Evolutionary conservation across 2,329 filamentous ascomycete genomes (phyloP).

Genomic region (Aspergillus carbonarius): DNA sequence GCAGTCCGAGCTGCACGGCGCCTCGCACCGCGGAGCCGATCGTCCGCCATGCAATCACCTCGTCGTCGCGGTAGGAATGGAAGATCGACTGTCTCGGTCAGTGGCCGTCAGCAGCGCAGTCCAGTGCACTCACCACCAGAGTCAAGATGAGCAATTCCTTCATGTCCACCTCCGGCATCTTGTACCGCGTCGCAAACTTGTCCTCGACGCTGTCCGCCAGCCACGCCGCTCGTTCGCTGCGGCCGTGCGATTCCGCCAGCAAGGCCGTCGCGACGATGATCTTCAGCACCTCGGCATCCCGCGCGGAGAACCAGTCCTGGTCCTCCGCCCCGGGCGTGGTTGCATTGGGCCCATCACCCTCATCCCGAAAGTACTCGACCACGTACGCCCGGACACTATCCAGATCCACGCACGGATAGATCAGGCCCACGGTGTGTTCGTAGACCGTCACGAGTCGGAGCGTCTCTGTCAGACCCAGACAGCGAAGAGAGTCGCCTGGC

Average conservation of each 20-base stretch:
- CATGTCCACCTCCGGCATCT: slow-evolving; percentile 40
- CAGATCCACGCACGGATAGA: slow-evolving; percentile 82
- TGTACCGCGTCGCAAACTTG: slow-evolving; percentile 33
- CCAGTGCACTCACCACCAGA: slow-evolving; percentile 23
- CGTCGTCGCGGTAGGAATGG: slow-evolving; percentile 49
- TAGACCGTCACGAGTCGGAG: slow-evolving; percentile 73
- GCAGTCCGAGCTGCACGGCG: slow-evolving; percentile 51
- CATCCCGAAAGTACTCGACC: slow-evolving; percentile 24
- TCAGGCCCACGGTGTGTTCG: slow-evolving; percentile 82
- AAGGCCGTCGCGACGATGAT: slow-evolving; percentile 75
- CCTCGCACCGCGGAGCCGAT: slow-evolving; percentile 51
- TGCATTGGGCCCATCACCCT: neutral
- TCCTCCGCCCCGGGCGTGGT: slow-evolving; percentile 11
- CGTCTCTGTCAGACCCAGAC: slow-evolving; percentile 72
- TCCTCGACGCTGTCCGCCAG: slow-evolving; percentile 38
- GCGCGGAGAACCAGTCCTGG: slow-evolving; percentile 38
- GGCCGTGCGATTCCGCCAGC: slow-evolving; percentile 72
- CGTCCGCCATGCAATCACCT: slow-evolving; percentile 51
- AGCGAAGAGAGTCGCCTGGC: slow-evolving; percentile 69
- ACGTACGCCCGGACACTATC: slow-evolving; percentile 59
- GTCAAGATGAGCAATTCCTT: slow-evolving; percentile 37
- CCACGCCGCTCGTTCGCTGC: slow-evolving; percentile 57
- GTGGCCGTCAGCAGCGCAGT: neutral
- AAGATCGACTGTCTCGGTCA: slow-evolving; percentile 31
- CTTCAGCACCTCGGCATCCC: slow-evolving; percentile 69